A percentile compares a stretch with the other conserved stretches of the same genome.
Evolutionary conservation across 306 rosid genomes (phyloP).

Genomic region (Trifolium repens): DNA sequence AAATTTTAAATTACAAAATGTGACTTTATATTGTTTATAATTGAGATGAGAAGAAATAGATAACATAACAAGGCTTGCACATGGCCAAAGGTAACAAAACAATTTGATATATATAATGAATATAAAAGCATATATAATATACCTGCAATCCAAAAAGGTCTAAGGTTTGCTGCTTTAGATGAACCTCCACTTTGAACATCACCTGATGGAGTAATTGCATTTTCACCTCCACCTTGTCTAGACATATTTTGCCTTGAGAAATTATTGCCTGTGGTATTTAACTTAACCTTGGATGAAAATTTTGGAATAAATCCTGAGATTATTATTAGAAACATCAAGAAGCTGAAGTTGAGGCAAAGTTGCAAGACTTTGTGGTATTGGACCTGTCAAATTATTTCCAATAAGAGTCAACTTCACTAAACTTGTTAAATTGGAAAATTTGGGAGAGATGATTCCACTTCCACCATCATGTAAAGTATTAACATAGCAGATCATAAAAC

Average conservation of each 20-base stretch:
- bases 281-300: slow-evolving; percentile 54
- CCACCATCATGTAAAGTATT: not conserved
- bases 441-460: not conserved
- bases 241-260: slow-evolving; percentile 27
- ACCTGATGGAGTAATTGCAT: no score
- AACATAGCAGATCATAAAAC: not conserved
- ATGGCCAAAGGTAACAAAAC: no score
- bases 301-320: slow-evolving; percentile 61
- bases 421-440: slow-evolving; percentile 44
- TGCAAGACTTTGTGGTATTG: slow-evolving; percentile 57
- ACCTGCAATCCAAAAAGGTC: no score
- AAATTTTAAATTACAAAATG: no score
- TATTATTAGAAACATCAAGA: slow-evolving; percentile 25
- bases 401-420: slow-evolving; percentile 33
- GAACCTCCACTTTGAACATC: no score
- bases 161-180: no score
- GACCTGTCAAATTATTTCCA: slow-evolving; percentile 59
- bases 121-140: no score
- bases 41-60: no score
- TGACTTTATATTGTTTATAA: no score
- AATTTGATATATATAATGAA: no score
- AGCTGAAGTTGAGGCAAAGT: slow-evolving; percentile 54
- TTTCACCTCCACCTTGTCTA: no score
- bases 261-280: slow-evolving; percentile 53
- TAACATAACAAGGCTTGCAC: no score